Conservation (phyloP, 2,329 filamentous ascomycete genomes). For the Phyllosticta paracitricarpa region DNA sequence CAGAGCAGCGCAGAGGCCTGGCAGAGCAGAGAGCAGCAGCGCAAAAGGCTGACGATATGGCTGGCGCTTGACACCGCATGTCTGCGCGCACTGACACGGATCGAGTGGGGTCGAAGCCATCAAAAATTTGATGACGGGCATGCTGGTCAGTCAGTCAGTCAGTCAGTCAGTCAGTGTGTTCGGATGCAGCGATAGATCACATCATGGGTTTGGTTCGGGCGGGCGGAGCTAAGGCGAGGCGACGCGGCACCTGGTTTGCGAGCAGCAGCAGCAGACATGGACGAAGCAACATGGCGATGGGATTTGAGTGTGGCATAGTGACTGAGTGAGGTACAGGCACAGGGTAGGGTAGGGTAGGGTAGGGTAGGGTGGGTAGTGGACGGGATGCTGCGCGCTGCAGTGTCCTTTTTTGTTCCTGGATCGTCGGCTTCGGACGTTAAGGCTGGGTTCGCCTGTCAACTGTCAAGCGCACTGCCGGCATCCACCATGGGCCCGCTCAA, state of each 20-base stretch:
- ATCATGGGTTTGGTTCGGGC: background rate
- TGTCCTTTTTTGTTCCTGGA: slow-evolving; percentile 7
- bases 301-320: background rate
- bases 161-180: no score
- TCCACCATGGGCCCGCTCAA: background rate
- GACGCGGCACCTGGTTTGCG: no score
- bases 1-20: background rate
- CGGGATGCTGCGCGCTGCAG: background rate
- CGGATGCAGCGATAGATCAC: no score
- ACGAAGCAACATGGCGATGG: background rate
- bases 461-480: background rate
- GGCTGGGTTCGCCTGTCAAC: slow-evolving; percentile 1
- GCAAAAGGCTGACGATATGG: background rate
- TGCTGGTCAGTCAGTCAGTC: no score
- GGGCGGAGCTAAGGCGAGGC: background rate
- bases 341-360: no score
- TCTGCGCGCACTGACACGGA: background rate
- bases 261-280: no score
- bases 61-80: background rate
- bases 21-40: background rate
- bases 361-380: background rate
- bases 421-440: slow-evolving; percentile 1
- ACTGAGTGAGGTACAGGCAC: no score
- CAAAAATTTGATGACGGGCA: background rate
- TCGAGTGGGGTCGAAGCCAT: background rate